Evolutionary conservation across 2,329 filamentous ascomycete genomes (phyloP).

Genomic region (Penicillium sp.): DNA sequence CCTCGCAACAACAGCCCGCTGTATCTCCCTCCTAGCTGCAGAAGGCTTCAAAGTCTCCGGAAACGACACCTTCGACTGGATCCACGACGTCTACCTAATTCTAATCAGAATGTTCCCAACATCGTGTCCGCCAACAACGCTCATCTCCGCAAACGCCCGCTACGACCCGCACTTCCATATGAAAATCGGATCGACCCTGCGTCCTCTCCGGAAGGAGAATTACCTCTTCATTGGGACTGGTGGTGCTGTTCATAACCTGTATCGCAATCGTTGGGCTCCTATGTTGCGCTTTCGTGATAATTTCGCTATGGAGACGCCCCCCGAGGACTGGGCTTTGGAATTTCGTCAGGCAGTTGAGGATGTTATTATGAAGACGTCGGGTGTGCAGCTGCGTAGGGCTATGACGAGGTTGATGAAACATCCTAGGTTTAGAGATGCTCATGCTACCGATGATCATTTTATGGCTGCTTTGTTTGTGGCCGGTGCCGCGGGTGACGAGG

Average conservation of each 20-base stretch:
- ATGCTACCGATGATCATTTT: constrained; percentile 72
- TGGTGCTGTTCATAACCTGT: constrained; percentile 72
- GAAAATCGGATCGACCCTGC: constrained; percentile 61
- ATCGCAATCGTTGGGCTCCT: constrained; percentile 67
- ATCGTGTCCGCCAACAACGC: constrained; percentile 67
- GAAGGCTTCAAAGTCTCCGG: constrained; percentile 59
- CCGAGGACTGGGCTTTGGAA: constrained; percentile 64
- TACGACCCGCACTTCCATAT: constrained; percentile 63
- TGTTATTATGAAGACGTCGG: constrained; percentile 58
- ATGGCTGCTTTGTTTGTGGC: constrained; percentile 69
- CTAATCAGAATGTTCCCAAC: constrained; percentile 71
- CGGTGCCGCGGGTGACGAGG: constrained; percentile 56
- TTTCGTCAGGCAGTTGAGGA: constrained; percentile 70
- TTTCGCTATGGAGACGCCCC: constrained; percentile 63
- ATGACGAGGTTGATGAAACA: constrained; percentile 71
- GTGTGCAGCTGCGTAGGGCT: constrained; percentile 58
- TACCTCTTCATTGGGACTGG: constrained; percentile 65
- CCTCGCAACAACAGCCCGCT: constrained; percentile 55
- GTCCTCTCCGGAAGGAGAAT: constrained; percentile 58
- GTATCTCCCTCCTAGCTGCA: constrained; percentile 54
- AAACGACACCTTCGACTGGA: constrained; percentile 69
- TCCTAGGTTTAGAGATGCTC: constrained; percentile 67
- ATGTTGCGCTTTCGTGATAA: constrained; percentile 69
- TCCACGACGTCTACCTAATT: constrained; percentile 72
- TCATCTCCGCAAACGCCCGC: constrained; percentile 59